phyloP scores from a whole-genome alignment of 2,329 filamentous ascomycete genomes.

The Hymenoscyphus fraxineus region DNA sequence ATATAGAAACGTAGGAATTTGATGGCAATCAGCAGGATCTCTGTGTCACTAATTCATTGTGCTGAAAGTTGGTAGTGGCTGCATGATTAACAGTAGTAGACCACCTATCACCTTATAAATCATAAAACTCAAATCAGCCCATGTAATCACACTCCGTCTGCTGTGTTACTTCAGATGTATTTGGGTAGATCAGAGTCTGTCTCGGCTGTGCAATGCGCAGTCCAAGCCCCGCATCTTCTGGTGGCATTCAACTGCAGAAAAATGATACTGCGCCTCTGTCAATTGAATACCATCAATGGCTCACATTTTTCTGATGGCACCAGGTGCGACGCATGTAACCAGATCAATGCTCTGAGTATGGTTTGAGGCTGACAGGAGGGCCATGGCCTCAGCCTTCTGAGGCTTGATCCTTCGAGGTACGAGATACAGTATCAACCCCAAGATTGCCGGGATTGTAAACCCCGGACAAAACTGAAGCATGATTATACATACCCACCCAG shows the following conservation, averaged over 20 bases:
- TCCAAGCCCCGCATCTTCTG: not conserved
- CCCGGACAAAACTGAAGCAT: too few relatives aligned
- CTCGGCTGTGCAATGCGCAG: not conserved
- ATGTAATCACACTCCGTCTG: too few relatives aligned
- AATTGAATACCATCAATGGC: not conserved
- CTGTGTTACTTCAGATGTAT: not conserved
- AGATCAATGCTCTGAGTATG: not conserved
- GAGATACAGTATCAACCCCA: not conserved
- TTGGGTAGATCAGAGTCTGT: not conserved
- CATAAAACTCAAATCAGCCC: too few relatives aligned
- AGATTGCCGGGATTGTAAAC: not conserved
- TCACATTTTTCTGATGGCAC: too few relatives aligned
- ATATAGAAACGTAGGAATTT: too few relatives aligned
- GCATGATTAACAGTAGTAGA: too few relatives aligned
- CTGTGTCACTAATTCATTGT: too few relatives aligned
- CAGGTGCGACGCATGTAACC: not conserved
- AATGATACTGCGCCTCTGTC: not conserved
- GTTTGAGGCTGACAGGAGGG: not conserved
- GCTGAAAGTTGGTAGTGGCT: too few relatives aligned
- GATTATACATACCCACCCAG: too few relatives aligned
- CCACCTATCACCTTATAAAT: too few relatives aligned
- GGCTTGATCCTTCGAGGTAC: not conserved
- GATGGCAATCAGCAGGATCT: too few relatives aligned
- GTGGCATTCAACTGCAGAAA: not conserved
- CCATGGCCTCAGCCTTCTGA: too few relatives aligned